phyloP scores from a whole-genome alignment of 2,329 filamentous ascomycete genomes.

The Trichoderma breve region DNA sequence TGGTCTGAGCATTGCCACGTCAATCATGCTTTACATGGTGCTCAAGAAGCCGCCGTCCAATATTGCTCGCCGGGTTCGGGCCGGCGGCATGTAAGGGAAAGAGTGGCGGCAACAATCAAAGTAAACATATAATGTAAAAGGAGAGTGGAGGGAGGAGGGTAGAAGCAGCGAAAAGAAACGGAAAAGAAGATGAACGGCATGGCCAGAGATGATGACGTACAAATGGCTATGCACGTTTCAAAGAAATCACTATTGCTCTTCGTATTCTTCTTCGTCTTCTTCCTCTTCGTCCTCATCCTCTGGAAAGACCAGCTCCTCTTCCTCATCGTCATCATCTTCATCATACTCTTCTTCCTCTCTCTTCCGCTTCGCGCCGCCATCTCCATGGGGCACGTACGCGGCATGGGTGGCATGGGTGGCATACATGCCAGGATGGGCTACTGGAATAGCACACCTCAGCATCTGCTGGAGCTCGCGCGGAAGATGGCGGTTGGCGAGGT shows the following conservation, averaged over 20 bases:
- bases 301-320: conserved; percentile 7
- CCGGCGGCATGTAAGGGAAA: conserved; percentile 66
- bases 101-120: neutral
- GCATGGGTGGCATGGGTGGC: neutral
- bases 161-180: neutral
- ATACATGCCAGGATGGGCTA: conserved; percentile 42
- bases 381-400: neutral
- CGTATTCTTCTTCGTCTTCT: neutral
- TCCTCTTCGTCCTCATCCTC: conserved; percentile 5
- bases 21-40: conserved; percentile 96
- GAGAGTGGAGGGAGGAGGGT: neutral
- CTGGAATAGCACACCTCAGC: conserved; percentile 62
- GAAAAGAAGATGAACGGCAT: neutral
- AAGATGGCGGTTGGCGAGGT: conserved; percentile 78
- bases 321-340: neutral
- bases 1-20: conserved; percentile 76
- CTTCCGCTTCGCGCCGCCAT: conserved; percentile 31
- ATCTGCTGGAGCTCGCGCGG: conserved; percentile 81
- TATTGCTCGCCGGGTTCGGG: conserved; percentile 68
- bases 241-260: conserved; percentile 29
- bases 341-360: conserved; percentile 32
- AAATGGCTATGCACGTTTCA: conserved; percentile 21
- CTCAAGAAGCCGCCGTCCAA: conserved; percentile 80
- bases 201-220: conserved; percentile 21
- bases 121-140: neutral